Evolutionary conservation across 2,329 filamentous ascomycete species (phyloP).

Genomic region (Lasiodiplodia citricola): DNA sequence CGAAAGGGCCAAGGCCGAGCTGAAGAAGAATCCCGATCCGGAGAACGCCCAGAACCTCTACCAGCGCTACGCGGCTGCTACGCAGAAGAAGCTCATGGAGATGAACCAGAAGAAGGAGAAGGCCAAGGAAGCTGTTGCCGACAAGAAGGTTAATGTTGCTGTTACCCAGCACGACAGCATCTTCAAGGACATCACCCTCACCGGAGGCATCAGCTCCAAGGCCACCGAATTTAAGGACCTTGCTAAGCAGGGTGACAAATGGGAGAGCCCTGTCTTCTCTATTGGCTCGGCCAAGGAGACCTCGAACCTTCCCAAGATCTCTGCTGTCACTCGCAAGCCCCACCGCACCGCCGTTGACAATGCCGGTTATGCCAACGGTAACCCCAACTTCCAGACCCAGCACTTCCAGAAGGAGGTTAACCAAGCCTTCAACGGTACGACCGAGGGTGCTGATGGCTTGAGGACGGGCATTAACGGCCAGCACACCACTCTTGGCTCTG

Average conservation of each 20-base stretch:
- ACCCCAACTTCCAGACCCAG: constrained; percentile 30
- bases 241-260: constrained; percentile 84
- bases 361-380: constrained; percentile 31
- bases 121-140: constrained; percentile 53
- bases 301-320: constrained; percentile 67
- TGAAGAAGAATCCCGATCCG: constrained; percentile 67
- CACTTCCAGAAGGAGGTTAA: constrained; percentile 54
- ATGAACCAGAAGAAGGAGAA: constrained; percentile 78
- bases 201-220: constrained; percentile 89
- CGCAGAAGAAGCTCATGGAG: constrained; percentile 74
- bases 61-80: constrained; percentile 77
- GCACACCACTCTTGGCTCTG: constrained; percentile 48
- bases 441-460: constrained; percentile 14
- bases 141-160: constrained; percentile 81
- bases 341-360: constrained; percentile 52
- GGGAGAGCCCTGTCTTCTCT: constrained; percentile 93
- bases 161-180: constrained; percentile 88
- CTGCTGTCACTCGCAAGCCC: constrained; percentile 63
- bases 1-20: constrained; percentile 70
- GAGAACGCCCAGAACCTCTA: constrained; percentile 83
- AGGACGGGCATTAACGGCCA: constrained; percentile 6
- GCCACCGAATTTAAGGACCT: constrained; percentile 92
- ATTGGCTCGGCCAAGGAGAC: constrained; percentile 80
- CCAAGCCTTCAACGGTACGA: constrained; percentile 43
- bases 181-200: constrained; percentile 85